Base-by-base conservation (phyloP, 2,329 filamentous ascomycete species). In the Sporothrix mexicana region DNA sequence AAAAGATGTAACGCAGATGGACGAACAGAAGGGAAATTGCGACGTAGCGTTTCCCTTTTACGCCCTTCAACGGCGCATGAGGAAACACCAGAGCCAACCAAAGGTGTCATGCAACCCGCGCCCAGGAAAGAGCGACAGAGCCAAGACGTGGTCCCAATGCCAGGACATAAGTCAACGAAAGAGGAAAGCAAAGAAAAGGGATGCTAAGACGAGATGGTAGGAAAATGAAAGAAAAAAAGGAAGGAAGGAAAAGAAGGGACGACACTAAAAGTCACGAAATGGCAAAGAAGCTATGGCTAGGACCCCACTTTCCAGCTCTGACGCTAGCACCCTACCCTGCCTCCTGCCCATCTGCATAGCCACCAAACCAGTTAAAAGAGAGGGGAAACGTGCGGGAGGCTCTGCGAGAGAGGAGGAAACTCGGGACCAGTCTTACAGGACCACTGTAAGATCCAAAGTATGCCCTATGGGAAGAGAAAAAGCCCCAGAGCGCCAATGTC, bases 281-380 rank as follows among this genome's bases (percentile, higher is more conserved):
- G 41, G 23, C 61, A 23, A 41, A 45, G 47, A 36, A 36, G 30
- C 30, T 36, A 47, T 23, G 36, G 17, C 59, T n/a, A 43, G 36
- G 59, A 47, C 9, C 41, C 61, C 61, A 64, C 59, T 36, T 36
- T 36, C 30, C 15, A 64, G n/a, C 30, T 36, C 30, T 36, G 23
- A 45, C 36, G 59, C 59, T 45, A 64, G 45, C 59, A 23, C n/a
- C 17, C 59, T 62, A 17, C 59, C 59, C 59, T 23, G 59, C 59
- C 59, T 41, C 59, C 59, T 23, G 59, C 59, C 59, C 59, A 45
- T 36, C 59, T 64, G 59, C 59, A 64, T 64, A 64, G 59, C 59
- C 59, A 20, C 59, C 17, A 41, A 36, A 64, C 15, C 59, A 23
- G 59, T 9, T n/a, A 43, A 36, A 64, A 64, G 30, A 30, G 59